Evolutionary conservation across 139 green algal species (phyloP).

Genomic region (Helicosporidium sp.): DNA sequence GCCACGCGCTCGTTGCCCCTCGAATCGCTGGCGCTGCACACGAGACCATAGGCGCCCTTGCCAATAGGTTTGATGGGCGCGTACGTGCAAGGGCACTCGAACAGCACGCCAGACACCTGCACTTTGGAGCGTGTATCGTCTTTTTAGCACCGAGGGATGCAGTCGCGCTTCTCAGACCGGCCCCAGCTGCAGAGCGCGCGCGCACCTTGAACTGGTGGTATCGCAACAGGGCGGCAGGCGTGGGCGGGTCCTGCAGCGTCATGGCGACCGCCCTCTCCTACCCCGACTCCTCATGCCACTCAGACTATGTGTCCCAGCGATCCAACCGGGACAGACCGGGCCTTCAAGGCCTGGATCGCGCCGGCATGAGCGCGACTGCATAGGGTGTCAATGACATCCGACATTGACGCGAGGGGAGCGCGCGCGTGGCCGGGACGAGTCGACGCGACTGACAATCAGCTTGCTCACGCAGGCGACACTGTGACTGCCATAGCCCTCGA

Average conservation of each 20-base stretch:
- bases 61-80: constrained; percentile 42
- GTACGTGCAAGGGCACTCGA: constrained; percentile 11
- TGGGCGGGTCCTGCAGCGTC: constrained; percentile 3
- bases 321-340: no score
- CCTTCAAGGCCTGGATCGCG: no score
- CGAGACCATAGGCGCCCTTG: constrained; percentile 91
- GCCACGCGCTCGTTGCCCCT: constrained; percentile 60
- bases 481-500: no score
- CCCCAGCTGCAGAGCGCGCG: background rate
- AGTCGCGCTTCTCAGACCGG: background rate
- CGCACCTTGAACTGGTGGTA: constrained; percentile 14
- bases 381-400: no score
- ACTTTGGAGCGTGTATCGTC: background rate
- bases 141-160: background rate
- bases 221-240: constrained; percentile 2
- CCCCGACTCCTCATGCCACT: no score
- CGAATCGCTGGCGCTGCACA: constrained; percentile 72
- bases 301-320: no score
- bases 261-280: no score
- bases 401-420: no score
- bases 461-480: no score
- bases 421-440: no score
- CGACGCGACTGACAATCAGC: no score
- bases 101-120: constrained; percentile 5
- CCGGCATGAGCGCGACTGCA: no score